Evolutionary conservation across 495 filamentous ascomycete genomes (phyloP), one percentile per base, ranked within the genome.

Genomic region (Penicillium dipodomyicola): DNA sequence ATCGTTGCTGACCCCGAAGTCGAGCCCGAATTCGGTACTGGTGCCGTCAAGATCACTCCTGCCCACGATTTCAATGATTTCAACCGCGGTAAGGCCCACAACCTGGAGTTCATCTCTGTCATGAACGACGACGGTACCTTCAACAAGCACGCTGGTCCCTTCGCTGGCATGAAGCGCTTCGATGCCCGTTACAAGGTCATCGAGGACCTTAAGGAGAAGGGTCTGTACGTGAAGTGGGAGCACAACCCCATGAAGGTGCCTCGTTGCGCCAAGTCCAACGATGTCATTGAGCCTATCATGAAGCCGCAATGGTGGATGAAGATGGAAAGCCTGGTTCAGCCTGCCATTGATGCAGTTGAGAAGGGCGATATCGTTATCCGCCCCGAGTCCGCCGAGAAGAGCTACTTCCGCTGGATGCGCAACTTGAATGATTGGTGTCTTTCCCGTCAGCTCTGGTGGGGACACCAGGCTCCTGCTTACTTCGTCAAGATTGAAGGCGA

Each of bases 381-480:
- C 41, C 89, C 89, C n/a, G 85, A 87, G 64, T 79, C 75, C 35
- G 79, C 84, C 2, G 83, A 88, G 72, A 88, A 85, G 75, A 84
- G 72, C 60, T 92, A 90, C 67, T 85, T 77, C 66, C 79, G 81
- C 48, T 92, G 89, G 89, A 77, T 92, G 75, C 69, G 79, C 39
- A 82, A 84, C 59, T 80, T 90, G 68, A 85, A 90, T 48, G 89
- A 92, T 67, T 91, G 89, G 89, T 93, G 89, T 74, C 72, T 93
- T 35, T 89, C 86, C 8, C 74, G 89, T 59, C 89, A 93, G 70
- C 80, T 93, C 22, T 93, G 89, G 89, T 92, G 89, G 88, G 89
- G 89, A 47, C 89, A 93, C 69, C 86, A 87, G 65, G 82, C 83
- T 33, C 89, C 89, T 7, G 87, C 85, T 9, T 93, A 89, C 68